Base-by-base conservation (phyloP, 768 basidiomycete genomes). In the Pleurotus ostreatus region DNA sequence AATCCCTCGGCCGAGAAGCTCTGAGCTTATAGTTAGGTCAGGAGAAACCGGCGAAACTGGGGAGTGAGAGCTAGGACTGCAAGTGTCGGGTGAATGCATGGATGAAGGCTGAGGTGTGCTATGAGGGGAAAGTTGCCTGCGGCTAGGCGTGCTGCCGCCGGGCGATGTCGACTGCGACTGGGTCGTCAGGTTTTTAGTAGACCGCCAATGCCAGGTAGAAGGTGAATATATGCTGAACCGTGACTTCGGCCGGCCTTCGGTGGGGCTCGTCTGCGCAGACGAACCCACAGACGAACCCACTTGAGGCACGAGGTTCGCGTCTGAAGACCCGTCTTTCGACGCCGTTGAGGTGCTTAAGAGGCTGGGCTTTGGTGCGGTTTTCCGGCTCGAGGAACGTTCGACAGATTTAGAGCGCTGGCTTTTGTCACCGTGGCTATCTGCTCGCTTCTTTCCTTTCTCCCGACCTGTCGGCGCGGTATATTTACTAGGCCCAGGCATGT, bases 201-300 rank as follows among this genome's bases (percentile, higher is more conserved):
- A 66, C 4, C 72, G 65, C 71, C 72, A 72, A 26, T 65, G 58
- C 30, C 63, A 63, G 20, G 71, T 65, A 26, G 74, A 59, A 60
- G 60, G 43, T 60, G 74, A 57, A 61, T 66, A 44, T 58, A 68
- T 48, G 59, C 70, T 60, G 60, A 78, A 59, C 56, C 72, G 67
- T 2, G 65, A 55, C 38, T 60, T 44, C 45, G 59, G 39, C 48
- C 61, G 39, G 59, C 54, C 40, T 56, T 65, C 34, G 9, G 59
- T 58, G 9, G 61, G 59, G 58, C 60, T 65, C 6, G 64, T 55
- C 30, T 63, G 60, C 2, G 60, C 40, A 16, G 63, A 57, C 15
- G 59, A 60, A 25, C 41, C 30, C 13, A 18, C 55, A 16, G 63
- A 57, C 20, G 59, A 60, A 38, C 41, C 30, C 8, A 18, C 48